These are phyloP conservation scores for Ilex aquifolium DNA, from an alignment of 257 asterid genomes.

Conservation along the genomic window DNA sequence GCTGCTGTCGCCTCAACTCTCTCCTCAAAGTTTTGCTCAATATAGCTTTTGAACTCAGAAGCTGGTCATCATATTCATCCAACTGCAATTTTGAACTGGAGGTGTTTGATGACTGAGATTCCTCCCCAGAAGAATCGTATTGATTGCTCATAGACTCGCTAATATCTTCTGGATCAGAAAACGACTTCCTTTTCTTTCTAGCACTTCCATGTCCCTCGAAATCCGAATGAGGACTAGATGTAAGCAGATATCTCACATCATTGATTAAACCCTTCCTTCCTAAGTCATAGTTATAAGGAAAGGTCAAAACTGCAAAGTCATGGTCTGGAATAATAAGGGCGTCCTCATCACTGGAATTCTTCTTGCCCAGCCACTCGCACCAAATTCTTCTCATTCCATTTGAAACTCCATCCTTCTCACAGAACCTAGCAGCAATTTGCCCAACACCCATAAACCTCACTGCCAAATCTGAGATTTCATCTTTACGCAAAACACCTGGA, in stretches of 20 bases:
- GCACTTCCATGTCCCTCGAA: conserved; percentile 36
- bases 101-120: conserved; percentile 51
- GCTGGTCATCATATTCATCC: conserved; percentile 70
- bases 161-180: conserved; percentile 75
- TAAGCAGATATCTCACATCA: conserved; percentile 50
- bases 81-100: conserved; percentile 29
- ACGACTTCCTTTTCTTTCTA: conserved; percentile 55
- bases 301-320: conserved; percentile 70
- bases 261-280: conserved; percentile 64
- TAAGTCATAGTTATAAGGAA: conserved; percentile 62
- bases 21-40: conserved; percentile 72
- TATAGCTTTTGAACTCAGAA: conserved; percentile 44
- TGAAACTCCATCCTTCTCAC: conserved; percentile 41
- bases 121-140: conserved; percentile 76
- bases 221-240: conserved; percentile 54
- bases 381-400: conserved; percentile 59
- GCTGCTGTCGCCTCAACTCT: conserved; percentile 58
- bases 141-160: conserved; percentile 42
- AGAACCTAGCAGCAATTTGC: conserved; percentile 53
- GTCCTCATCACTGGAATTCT: conserved; percentile 22
- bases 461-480: conserved; percentile 49
- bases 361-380: conserved; percentile 84
- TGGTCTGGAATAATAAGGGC: conserved; percentile 44
- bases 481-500: conserved; percentile 66
- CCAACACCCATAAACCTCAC: conserved; percentile 61